Conservation (phyloP, 75 land plant species). For the Pinus albicaulis region DNA sequence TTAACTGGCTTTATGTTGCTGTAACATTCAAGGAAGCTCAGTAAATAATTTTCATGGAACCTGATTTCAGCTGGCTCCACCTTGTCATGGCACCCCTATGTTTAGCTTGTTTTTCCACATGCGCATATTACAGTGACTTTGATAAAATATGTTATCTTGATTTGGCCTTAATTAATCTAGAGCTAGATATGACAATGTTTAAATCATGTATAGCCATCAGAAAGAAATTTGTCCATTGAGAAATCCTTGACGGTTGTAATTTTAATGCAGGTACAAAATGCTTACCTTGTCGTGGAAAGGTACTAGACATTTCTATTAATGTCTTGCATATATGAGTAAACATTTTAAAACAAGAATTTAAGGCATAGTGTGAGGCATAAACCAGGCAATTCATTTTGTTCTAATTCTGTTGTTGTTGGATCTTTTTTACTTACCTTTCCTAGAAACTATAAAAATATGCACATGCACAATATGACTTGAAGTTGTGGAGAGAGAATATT, state of each 20-base stretch:
- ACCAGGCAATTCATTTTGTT: neutral
- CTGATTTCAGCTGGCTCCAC: neutral
- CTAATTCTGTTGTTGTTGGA: slow-evolving; percentile 5
- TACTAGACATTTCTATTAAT: slow-evolving; percentile 11
- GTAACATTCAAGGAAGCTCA: neutral
- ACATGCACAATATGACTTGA: no score
- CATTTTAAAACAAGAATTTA: neutral
- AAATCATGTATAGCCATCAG: neutral
- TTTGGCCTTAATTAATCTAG: neutral
- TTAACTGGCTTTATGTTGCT: neutral
- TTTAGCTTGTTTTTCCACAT: neutral
- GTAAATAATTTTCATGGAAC: neutral
- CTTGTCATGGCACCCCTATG: neutral
- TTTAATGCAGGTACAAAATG: slow-evolving; percentile 49
- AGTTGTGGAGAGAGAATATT: no score
- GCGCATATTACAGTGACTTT: neutral
- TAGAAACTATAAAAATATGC: neutral
- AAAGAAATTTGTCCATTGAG: neutral
- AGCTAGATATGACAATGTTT: neutral
- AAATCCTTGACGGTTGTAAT: neutral
- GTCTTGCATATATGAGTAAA: neutral
- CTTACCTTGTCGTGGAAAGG: slow-evolving; percentile 39
- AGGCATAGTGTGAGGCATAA: neutral
- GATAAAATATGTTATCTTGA: neutral
- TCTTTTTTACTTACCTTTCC: neutral